Evolutionary conservation across 148 eudicot species (phyloP).

Genomic region (Polygonum maritimum): DNA sequence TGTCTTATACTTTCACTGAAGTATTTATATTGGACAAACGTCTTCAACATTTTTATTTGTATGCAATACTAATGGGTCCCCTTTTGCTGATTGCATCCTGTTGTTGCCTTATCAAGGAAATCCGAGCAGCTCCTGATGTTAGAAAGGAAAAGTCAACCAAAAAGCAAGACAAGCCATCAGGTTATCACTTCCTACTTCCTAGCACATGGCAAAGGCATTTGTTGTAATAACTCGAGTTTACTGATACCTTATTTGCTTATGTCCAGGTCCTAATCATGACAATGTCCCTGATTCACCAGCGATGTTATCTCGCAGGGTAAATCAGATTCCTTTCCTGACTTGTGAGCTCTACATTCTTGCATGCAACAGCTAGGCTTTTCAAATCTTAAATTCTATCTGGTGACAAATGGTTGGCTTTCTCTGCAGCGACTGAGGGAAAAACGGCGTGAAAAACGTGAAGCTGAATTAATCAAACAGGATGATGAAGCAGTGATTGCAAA

Average conservation of each 20-base stretch:
- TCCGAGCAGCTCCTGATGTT: conserved; percentile 24
- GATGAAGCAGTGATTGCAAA: conserved; percentile 58
- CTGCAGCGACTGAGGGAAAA: conserved; percentile 71
- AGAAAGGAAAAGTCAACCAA: conserved; percentile 34
- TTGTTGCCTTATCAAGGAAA: conserved; percentile 22
- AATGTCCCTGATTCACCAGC: conserved; percentile 54
- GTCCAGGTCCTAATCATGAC: conserved; percentile 38
- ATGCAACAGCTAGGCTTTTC: not conserved
- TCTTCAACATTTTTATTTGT: not conserved
- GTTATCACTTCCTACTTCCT: conserved; percentile 15
- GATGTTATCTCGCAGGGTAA: conserved; percentile 68
- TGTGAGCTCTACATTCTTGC: not conserved
- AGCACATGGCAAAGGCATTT: not conserved
- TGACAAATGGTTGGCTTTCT: conserved; percentile 3
- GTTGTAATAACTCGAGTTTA: not conserved
- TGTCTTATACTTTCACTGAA: not conserved
- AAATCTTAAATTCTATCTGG: not conserved
- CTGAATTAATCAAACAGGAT: conserved; percentile 68
- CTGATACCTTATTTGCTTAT: conserved; percentile 10
- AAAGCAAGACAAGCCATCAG: conserved; percentile 36
- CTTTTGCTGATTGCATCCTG: conserved; percentile 12
- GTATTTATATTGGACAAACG: not conserved
- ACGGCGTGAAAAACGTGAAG: conserved; percentile 75
- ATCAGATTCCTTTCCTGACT: not conserved
- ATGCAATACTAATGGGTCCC: conserved; percentile 5